Base-by-base conservation (phyloP, 2,329 filamentous ascomycete genomes). In the Nannizziopsis barbatae region DNA sequence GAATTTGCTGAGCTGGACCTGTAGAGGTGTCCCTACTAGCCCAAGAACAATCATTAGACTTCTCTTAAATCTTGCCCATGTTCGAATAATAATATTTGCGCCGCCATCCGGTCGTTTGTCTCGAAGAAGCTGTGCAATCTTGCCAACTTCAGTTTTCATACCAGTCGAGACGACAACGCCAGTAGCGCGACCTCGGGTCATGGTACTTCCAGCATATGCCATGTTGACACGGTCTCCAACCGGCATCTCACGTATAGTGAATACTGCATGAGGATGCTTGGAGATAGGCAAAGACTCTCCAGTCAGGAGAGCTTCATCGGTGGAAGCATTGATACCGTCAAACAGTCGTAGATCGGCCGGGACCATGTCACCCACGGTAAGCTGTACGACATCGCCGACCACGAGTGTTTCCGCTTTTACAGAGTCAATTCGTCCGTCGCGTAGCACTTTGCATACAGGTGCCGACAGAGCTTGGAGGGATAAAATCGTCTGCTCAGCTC, bases 171-270 rank as follows among this genome's bases (percentile, higher is more conserved):
- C 75, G 14, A 80, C 76, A 51, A 81, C 71, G 46, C 77, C 79
- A 36, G 66, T 74, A 14, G 74, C 79, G 42, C 78, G 74, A 44
- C 79, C 79, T 51, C 78, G 76, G 11, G 76, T 79, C 51, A 81
- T 75, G 7, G 74, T 77, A 38, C 75, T 77, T 30, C 76, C 78
- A 53, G 75, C 77, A 60, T 75, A 81, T 2, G 73, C 75, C 47
- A 82, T 69, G 55, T 82, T 81, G 38, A 76, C 69, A n/a, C 77
- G 73, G 57, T 81, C 78, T 36, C 77, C 78, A 42, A 75, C 73
- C 5, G 75, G 69, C 36, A 73, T 71, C 9, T 72, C 69, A 5
- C 62, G 61, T 2, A 58, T 56, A 52, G 49, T 45, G 41, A 75
- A 75, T n/a, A 71, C 67, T 17, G 35, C 22, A n/a, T 52, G 27